A percentile compares a stretch with the other conserved stretches of the same genome.
These are phyloP conservation scores for Aplosporella prunicola DNA, from an alignment of 2,329 filamentous ascomycete genomes.

Conservation along the genomic window DNA sequence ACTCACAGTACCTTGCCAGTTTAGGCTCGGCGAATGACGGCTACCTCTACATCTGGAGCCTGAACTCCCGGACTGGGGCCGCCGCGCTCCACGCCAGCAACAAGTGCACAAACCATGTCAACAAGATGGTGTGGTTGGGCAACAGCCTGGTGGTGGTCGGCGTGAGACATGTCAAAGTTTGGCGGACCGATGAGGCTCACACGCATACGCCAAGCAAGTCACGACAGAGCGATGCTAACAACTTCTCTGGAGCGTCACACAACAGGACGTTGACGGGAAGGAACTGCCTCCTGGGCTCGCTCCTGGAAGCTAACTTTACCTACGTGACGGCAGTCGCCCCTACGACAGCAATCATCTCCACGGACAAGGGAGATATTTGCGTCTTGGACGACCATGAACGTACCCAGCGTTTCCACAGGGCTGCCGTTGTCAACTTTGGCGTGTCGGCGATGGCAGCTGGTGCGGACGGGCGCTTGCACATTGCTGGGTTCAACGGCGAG, in stretches of 20 bases:
- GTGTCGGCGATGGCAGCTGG: conserved; percentile 59
- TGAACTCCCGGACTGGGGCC: conserved; percentile 72
- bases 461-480: conserved; percentile 48
- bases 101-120: conserved; percentile 80
- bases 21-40: conserved; percentile 85
- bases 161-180: conserved; percentile 85
- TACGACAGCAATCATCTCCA: conserved; percentile 69
- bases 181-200: conserved; percentile 65
- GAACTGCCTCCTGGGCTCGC: conserved; percentile 72
- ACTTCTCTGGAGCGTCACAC: conserved; percentile 29
- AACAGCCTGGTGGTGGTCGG: conserved; percentile 76
- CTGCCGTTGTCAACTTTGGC: conserved; percentile 57
- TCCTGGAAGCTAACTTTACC: conserved; percentile 78
- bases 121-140: conserved; percentile 85
- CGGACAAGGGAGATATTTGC: conserved; percentile 84
- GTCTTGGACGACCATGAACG: conserved; percentile 68
- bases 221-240: conserved; percentile 36
- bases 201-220: conserved; percentile 43
- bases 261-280: conserved; percentile 67
- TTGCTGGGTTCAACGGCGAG: conserved; percentile 59
- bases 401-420: conserved; percentile 58
- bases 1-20: conserved; percentile 79
- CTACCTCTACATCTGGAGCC: conserved; percentile 82
- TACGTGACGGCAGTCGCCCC: conserved; percentile 65
- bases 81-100: conserved; percentile 77